These are phyloP conservation scores for Scutellaria galericulata DNA, from an alignment of 257 asterid genomes.

Conservation along the genomic window DNA sequence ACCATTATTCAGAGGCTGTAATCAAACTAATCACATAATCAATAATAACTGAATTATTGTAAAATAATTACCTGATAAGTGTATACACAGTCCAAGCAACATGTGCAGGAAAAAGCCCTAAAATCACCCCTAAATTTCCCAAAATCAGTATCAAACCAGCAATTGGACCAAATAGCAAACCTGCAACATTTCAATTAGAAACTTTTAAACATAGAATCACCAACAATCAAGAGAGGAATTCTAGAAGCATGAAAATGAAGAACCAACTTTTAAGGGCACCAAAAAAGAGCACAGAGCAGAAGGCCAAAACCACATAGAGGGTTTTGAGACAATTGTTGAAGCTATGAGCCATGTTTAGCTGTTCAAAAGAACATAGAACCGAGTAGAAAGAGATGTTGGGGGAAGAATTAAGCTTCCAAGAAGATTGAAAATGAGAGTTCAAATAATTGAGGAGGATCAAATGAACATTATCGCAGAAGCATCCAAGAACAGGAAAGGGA, in stretches of 20 bases:
- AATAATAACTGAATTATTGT: background rate
- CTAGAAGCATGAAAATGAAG: background rate
- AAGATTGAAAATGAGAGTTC: slow-evolving; percentile 20
- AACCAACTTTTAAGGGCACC: slow-evolving; percentile 85
- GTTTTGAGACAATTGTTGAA: slow-evolving; percentile 51
- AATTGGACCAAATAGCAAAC: slow-evolving; percentile 82
- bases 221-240: background rate
- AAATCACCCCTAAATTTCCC: slow-evolving; percentile 83
- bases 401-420: slow-evolving; percentile 13
- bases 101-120: slow-evolving; percentile 92
- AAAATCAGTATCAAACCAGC: slow-evolving; percentile 67
- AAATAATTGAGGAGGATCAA: slow-evolving; percentile 23
- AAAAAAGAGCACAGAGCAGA: slow-evolving; percentile 67
- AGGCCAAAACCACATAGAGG: slow-evolving; percentile 67
- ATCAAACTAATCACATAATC: background rate
- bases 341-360: slow-evolving; percentile 49
- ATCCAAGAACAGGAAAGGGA: background rate
- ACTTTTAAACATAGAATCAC: background rate
- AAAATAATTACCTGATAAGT: slow-evolving; percentile 65
- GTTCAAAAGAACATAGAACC: background rate
- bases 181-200: slow-evolving; percentile 46
- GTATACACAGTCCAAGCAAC: slow-evolving; percentile 82
- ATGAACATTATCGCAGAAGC: background rate
- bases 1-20: slow-evolving; percentile 1
- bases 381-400: background rate